Conservation (phyloP, 768 basidiomycete species). For the Xerocomellus chrysenteron region DNA sequence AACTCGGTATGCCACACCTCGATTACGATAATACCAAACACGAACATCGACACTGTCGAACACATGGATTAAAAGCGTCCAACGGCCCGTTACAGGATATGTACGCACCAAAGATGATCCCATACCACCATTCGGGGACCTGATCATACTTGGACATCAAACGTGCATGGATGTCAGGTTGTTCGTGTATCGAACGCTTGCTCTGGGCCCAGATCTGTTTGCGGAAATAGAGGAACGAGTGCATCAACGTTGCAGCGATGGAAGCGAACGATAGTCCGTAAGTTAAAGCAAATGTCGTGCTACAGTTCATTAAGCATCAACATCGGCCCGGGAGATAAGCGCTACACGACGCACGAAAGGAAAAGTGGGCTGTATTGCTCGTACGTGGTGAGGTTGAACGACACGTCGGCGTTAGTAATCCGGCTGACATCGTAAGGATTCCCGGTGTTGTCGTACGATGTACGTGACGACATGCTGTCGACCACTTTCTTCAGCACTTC, state of each 20-base stretch:
- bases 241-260: constrained; percentile 72
- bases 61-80: neutral
- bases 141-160: constrained; percentile 56
- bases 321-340: neutral
- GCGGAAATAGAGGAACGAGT: constrained; percentile 73
- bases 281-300: constrained; percentile 68
- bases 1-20: constrained; percentile 58
- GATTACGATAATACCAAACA: constrained; percentile 58
- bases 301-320: constrained; percentile 3
- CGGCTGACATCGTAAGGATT: constrained; percentile 52
- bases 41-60: constrained; percentile 44
- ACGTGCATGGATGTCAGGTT: constrained; percentile 70
- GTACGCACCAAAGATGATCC: constrained; percentile 25
- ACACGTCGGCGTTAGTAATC: constrained; percentile 53
- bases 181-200: constrained; percentile 69
- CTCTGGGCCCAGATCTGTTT: constrained; percentile 76
- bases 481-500: neutral
- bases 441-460: constrained; percentile 67
- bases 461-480: constrained; percentile 55
- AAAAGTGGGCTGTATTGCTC: constrained; percentile 59
- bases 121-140: constrained; percentile 66
- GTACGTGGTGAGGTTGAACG: constrained; percentile 58
- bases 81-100: neutral
- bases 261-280: constrained; percentile 82
- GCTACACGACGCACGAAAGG: constrained; percentile 39